These are phyloP conservation scores for Pseudodiploospora longispora DNA, from an alignment of 2,329 filamentous ascomycete genomes.

Conservation along the genomic window DNA sequence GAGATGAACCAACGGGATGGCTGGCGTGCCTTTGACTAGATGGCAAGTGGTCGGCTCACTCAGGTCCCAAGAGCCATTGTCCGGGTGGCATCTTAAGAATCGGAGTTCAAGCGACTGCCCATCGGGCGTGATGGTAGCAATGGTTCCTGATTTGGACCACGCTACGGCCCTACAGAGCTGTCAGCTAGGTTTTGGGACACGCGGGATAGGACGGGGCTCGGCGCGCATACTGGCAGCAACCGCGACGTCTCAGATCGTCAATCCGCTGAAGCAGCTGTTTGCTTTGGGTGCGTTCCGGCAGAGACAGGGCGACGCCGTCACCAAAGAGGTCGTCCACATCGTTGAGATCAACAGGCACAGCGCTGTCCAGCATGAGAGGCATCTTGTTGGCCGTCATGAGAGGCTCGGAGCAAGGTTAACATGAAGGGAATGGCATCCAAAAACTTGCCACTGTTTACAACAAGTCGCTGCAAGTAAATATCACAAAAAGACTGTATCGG, in stretches of 20 bases:
- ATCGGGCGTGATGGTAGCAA: slow-evolving; percentile 71
- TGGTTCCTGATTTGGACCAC: slow-evolving; percentile 82
- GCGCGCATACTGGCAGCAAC: slow-evolving; percentile 68
- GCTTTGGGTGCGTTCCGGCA: slow-evolving; percentile 35
- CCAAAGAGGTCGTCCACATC: slow-evolving; percentile 71
- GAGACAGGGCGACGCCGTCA: slow-evolving; percentile 53
- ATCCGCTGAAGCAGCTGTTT: slow-evolving; percentile 66
- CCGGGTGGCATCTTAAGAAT: slow-evolving; percentile 60
- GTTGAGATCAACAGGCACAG: slow-evolving; percentile 44
- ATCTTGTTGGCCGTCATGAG: slow-evolving; percentile 32
- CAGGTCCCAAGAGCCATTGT: slow-evolving; percentile 67
- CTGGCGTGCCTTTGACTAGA: slow-evolving; percentile 54
- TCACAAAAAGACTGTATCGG: too few relatives aligned
- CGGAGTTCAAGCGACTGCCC: slow-evolving; percentile 63
- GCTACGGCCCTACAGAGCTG: slow-evolving; percentile 55
- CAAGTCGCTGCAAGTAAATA: too few relatives aligned
- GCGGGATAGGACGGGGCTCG: neutral
- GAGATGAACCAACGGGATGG: slow-evolving; percentile 67
- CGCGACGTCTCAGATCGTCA: slow-evolving; percentile 66
- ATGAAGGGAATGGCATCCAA: neutral
- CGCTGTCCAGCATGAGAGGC: slow-evolving; percentile 33
- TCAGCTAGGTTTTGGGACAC: slow-evolving; percentile 10
- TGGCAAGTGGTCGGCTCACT: slow-evolving; percentile 60
- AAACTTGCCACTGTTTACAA: too few relatives aligned
- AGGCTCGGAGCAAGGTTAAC: neutral